phyloP scores from a whole-genome alignment of 2,329 filamentous ascomycete species.

The Cordyceps cateniannulata region DNA sequence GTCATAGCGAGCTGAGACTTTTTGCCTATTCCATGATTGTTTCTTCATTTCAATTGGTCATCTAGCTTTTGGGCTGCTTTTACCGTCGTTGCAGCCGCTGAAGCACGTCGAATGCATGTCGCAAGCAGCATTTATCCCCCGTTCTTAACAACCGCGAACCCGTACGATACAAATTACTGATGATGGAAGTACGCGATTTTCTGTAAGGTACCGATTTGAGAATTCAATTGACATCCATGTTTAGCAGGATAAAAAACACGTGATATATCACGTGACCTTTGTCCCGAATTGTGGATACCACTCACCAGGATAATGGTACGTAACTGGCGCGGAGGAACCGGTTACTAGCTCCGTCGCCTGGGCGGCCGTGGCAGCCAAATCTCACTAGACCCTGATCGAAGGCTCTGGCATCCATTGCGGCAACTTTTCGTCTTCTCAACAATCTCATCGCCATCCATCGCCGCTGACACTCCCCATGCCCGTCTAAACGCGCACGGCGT shows the following conservation, averaged over 20 bases:
- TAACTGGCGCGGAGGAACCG: conserved; percentile 9
- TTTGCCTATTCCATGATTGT: too few relatives aligned
- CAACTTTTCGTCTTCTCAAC: conserved; percentile 8
- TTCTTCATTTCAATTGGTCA: too few relatives aligned
- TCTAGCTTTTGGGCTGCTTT: too few relatives aligned
- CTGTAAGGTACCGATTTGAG: too few relatives aligned
- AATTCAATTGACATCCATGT: too few relatives aligned
- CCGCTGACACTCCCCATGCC: not conserved
- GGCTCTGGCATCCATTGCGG: conserved; percentile 8
- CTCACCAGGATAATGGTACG: not conserved
- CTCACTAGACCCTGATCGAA: conserved; percentile 9
- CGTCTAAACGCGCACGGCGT: not conserved
- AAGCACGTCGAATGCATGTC: too few relatives aligned
- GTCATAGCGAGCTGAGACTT: too few relatives aligned
- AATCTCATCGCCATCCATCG: conserved; percentile 5
- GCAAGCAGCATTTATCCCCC: too few relatives aligned
- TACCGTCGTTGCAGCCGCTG: too few relatives aligned
- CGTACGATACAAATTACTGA: too few relatives aligned
- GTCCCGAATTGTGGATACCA: not conserved
- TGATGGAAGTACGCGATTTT: too few relatives aligned
- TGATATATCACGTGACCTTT: not conserved
- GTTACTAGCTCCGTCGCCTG: conserved; percentile 3
- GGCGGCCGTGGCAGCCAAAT: conserved; percentile 8
- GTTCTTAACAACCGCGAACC: too few relatives aligned
- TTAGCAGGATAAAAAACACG: not conserved